phyloP scores from a whole-genome alignment of 768 basidiomycete genomes.

The Tulasnella sp. region DNA sequence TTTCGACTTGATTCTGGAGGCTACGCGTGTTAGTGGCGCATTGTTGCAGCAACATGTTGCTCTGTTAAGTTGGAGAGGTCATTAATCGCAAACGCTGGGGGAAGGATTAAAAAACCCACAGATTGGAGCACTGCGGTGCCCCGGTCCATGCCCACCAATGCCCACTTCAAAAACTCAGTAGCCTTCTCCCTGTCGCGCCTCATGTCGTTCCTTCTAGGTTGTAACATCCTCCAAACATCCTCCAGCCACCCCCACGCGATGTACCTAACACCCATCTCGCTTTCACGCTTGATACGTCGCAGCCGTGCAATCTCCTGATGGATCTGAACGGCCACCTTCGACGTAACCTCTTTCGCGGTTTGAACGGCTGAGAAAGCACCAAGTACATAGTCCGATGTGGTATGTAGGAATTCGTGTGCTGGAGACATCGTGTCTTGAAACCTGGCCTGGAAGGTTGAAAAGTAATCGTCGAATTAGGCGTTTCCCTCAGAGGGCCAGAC shows the following conservation, averaged over 20 bases:
- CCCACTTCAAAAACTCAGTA: background rate
- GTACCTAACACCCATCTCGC: constrained; percentile 3
- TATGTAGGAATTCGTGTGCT: background rate
- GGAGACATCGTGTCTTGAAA: background rate
- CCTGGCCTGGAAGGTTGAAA: background rate
- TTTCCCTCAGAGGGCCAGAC: too few species aligned
- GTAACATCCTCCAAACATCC: background rate
- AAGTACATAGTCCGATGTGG: background rate
- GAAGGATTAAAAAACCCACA: background rate
- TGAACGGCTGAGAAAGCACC: background rate
- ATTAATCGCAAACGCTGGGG: background rate
- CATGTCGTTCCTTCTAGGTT: background rate
- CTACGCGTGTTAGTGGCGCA: background rate
- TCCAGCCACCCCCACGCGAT: constrained; percentile 2
- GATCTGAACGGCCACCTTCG: background rate
- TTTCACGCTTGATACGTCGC: background rate
- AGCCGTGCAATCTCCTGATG: constrained; percentile 1
- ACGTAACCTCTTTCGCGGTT: background rate
- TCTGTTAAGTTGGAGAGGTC: background rate
- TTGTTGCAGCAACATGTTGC: constrained; percentile 2
- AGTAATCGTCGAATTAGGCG: background rate
- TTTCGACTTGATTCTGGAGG: constrained; percentile 2
- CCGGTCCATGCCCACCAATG: background rate
- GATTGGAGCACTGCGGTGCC: background rate
- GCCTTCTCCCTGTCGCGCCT: background rate